Base-by-base conservation (phyloP, 2,329 filamentous ascomycete genomes). In the Talaromyces sp. region DNA sequence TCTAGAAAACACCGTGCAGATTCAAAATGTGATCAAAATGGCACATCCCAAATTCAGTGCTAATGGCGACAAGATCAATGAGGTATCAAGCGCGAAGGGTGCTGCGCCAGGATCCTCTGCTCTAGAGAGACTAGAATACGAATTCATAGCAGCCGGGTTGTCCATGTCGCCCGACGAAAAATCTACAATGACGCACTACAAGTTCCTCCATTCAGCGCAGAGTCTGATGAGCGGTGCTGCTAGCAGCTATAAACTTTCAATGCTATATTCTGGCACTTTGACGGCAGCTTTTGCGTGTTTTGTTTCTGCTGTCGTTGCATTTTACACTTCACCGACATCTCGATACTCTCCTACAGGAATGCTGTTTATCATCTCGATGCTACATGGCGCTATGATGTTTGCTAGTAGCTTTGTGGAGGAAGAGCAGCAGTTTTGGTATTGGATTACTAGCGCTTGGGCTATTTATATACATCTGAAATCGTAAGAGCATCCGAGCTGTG, bases 391-490 rank as follows among this genome's bases (percentile, higher is more conserved):
- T 43, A 96, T 97, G 87, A 98, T 98, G 93, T 98, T 98, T 78
- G 94, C 93, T 10, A 97, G 92, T 75, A 98, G 93, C 73, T 99
- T 95, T 75, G 92, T 99, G 2, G 95, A 99, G 77, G 95, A 99
- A 78, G 95, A 99, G 76, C 95, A 99, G 59, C 92, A 98, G 70
- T 97, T 97, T 75, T 99, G 95, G 95, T 98, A 99, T 78, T 98
- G 94, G 93, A 79, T 87, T 1, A 85, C 89, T 0, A 76, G 76
- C 19, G 78, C 75, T 35, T 82, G 79, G 77, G 77, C 83, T 52
- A 75, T 81, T 64, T 81, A 81, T 65, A 74, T 87, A 13, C 81
- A 82, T 69, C 68, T 81, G 45, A 77, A 68, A 68, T 74, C 72
- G 66, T 73, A 67, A 64, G 66, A 43, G 48, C 48, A 47, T 22